Conservation (phyloP, 2,329 filamentous ascomycete genomes). For the Drechmeria coniospora region DNA sequence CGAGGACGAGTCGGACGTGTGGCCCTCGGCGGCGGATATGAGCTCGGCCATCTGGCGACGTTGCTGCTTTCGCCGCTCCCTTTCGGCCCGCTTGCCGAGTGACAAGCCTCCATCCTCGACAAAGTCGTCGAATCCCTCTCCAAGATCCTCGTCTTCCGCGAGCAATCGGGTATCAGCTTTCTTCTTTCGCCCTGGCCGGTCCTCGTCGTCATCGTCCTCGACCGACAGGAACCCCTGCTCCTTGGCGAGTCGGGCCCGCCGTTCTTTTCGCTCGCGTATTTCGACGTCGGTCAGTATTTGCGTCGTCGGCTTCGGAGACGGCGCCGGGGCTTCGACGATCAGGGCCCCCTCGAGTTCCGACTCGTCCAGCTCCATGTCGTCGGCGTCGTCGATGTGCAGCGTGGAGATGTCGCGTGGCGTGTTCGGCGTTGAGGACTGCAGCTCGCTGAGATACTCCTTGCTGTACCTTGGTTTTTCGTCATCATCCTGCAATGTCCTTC, state of each 20-base stretch:
- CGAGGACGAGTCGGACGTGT: constrained; percentile 44
- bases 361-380: constrained; percentile 39
- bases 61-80: constrained; percentile 48
- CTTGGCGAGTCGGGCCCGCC: constrained; percentile 65
- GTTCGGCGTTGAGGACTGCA: constrained; percentile 73
- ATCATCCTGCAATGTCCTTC: constrained; percentile 37
- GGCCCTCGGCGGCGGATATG: constrained; percentile 64
- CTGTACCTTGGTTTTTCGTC: constrained; percentile 67
- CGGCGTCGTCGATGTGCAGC: constrained; percentile 27
- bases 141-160: constrained; percentile 78
- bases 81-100: constrained; percentile 64
- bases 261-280: constrained; percentile 80
- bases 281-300: constrained; percentile 68
- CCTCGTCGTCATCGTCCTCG: constrained; percentile 37
- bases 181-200: constrained; percentile 28
- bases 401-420: constrained; percentile 52
- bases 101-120: constrained; percentile 72
- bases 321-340: constrained; percentile 38
- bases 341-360: constrained; percentile 48
- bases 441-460: constrained; percentile 71
- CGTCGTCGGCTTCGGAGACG: constrained; percentile 18
- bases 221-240: constrained; percentile 52
- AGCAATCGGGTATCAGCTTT: constrained; percentile 61
- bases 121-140: constrained; percentile 86
- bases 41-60: constrained; percentile 69